Evolutionary conservation across 1,139 yeast species (phyloP), one percentile per base, ranked within the genome.

Genomic region (Maudiozyma humilis): DNA sequence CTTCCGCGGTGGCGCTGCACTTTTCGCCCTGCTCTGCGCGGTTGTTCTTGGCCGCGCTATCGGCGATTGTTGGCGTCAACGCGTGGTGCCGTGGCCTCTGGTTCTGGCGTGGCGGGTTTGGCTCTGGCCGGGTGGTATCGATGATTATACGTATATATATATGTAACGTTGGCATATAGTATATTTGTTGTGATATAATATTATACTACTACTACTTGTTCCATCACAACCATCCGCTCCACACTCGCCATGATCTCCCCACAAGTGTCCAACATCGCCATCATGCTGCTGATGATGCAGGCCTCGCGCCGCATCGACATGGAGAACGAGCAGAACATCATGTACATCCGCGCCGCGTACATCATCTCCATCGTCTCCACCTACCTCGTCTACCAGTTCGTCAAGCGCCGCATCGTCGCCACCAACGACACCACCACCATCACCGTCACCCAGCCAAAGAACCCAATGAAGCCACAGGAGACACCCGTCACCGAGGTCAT

Each of bases 231-330:
- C n/a, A n/a, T n/a, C n/a, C n/a, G n/a, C n/a, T n/a, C n/a, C n/a
- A n/a, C n/a, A n/a, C n/a, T n/a, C n/a, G 23, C 5, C 3, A 41
- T 42, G 48, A 78, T 85, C 84, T 86, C 86, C 64, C 93, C 98
- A 42, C 95, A 95, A 56, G 72, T 88, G 54, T 70, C 88, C 55
- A 89, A 91, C 71, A 71, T 91, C 60, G 86, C 75, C 57, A 70
- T 91, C 77, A 89, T 89, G 96, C 83, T 91, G 65, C 82, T 82
- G 73, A 85, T 88, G 88, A 91, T 89, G 96, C 97, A 91, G 70
- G 83, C 88, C 52, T 79, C 96, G 54, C 87, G 88, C 69, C 79
- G 78, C 64, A 74, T 91, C 53, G 94, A 91, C 66, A 81, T 89
- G 70, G 97, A 89, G 66, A 78, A 91, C 68, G 91, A 94, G 43